Evolutionary conservation across 495 filamentous ascomycete genomes (phyloP).

Genomic region (Annulohypoxylon stygium): DNA sequence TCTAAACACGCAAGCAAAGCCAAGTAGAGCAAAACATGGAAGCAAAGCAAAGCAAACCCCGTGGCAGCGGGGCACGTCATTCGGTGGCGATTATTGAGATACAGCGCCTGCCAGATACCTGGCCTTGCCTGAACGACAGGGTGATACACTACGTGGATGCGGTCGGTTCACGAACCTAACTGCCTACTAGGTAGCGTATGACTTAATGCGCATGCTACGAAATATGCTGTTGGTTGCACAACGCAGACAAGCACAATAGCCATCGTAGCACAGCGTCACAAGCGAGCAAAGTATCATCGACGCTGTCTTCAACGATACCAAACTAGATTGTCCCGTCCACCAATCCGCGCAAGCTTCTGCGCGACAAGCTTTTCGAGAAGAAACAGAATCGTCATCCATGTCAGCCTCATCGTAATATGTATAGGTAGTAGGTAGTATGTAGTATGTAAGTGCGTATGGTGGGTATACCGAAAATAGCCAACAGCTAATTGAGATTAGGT

Average conservation of each 20-base stretch:
- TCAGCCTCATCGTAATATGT: conserved; percentile 40
- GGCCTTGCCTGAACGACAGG: conserved; percentile 9
- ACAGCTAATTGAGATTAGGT: neutral
- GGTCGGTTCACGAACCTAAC: conserved; percentile 34
- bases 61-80: conserved; percentile 41
- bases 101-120: conserved; percentile 16
- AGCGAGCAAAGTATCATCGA: conserved; percentile 35
- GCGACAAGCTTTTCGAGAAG: conserved; percentile 33
- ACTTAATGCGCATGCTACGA: conserved; percentile 38
- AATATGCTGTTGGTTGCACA: conserved; percentile 40
- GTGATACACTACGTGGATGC: conserved; percentile 31
- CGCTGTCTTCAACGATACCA: conserved; percentile 29
- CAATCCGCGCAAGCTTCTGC: conserved; percentile 33
- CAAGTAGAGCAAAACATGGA: conserved; percentile 5
- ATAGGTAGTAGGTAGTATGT: neutral
- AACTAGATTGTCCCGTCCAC: conserved; percentile 16
- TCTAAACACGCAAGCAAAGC: conserved; percentile 9
- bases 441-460: conserved; percentile 9
- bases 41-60: conserved; percentile 5
- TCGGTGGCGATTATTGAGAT: conserved; percentile 34
- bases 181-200: conserved; percentile 19
- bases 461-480: conserved; percentile 1
- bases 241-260: conserved; percentile 30
- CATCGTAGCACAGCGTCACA: conserved; percentile 43
- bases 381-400: conserved; percentile 21